Base-by-base conservation (phyloP, 169 alveolate genomes). In the Eimeria maxima region DNA sequence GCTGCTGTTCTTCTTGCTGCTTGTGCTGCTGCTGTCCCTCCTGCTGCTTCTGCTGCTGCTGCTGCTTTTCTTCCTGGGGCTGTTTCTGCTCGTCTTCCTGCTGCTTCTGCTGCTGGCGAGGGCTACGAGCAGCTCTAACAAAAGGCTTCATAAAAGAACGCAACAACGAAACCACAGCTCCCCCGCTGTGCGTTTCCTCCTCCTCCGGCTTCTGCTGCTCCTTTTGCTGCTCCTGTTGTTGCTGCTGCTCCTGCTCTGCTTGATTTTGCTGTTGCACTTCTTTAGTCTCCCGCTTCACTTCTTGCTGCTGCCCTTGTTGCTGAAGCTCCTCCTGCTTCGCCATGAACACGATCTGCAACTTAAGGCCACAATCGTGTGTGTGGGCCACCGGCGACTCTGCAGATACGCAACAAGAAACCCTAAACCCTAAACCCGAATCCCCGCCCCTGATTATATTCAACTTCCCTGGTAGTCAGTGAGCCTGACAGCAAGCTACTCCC, bases 111-210 rank as follows among this genome's bases (percentile, higher is more conserved):
- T 76, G 87, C 87, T 76, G 87, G 38, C 42, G 57, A 5, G 1
- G 27, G 14, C 81, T 45, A 14, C 50, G 45, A 7, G 53, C 27
- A 44, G 53, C 60, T 38, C 87, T 38, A 33, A 76, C 87, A n/a
- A 76, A 76, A 16, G 87, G 87, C 87, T 44, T 76, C 33, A 76
- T 76, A 27, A 76, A 76, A 3, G 87, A 76, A 24, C 87, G 87
- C 87, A 76, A 27, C 87, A 76, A 60, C 20, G 87, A 76, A 16
- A 76, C 87, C 87, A 76, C 87, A 76, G 87, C 87, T 4, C 87
- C 87, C 13, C 87, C 87, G 33, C 63, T 76, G 29, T 27, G 87
- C 18, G 42, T 27, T n/a, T 33, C 63, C 63, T 11, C 63, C 60
- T 76, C 29, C 60, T 76, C 63, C 53, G 33, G 87, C 87, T 76